A percentile compares a stretch with the other conserved stretches of the same genome.
Conservation (phyloP, 805 yeast genomes). For the Torulaspora franciscae region DNA sequence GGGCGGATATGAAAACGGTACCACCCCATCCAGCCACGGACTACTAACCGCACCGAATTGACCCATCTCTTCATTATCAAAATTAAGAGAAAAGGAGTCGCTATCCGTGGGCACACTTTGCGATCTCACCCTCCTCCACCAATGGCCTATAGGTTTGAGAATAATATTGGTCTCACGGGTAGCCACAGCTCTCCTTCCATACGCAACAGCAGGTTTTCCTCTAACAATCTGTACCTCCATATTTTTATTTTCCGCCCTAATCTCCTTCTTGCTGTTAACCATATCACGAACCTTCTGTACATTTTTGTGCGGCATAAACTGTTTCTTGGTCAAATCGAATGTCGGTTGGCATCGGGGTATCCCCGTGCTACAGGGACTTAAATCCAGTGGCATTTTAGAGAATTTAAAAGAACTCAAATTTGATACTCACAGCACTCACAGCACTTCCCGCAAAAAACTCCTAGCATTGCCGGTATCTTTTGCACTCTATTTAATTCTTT, state of each 20-base stretch:
- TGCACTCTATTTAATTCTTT: too few relatives aligned
- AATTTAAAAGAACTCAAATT: not conserved
- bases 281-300: slow-evolving; percentile 25
- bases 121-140: not conserved
- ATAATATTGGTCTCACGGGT: slow-evolving; percentile 9
- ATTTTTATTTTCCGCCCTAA: slow-evolving; percentile 17
- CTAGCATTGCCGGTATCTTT: too few relatives aligned
- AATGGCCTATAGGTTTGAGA: not conserved
- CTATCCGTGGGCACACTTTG: slow-evolving; percentile 1
- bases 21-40: not conserved
- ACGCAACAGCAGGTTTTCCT: slow-evolving; percentile 29
- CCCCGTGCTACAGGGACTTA: slow-evolving; percentile 11
- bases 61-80: slow-evolving; percentile 1
- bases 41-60: not conserved
- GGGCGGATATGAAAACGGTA: slow-evolving; percentile 5
- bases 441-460: not conserved
- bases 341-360: slow-evolving; percentile 14
- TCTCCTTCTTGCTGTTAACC: slow-evolving; percentile 27
- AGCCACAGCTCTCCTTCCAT: slow-evolving; percentile 27
- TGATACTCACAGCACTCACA: not conserved
- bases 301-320: slow-evolving; percentile 15
- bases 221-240: slow-evolving; percentile 30
- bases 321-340: slow-evolving; percentile 13
- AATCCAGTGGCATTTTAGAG: slow-evolving; percentile 2
- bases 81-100: slow-evolving; percentile 7